Percentiles rank a stretch among this genome's conserved stretches.
Evolutionary conservation across 2,329 filamentous ascomycete species (phyloP).

Genomic region (Botrytis fragariae): DNA sequence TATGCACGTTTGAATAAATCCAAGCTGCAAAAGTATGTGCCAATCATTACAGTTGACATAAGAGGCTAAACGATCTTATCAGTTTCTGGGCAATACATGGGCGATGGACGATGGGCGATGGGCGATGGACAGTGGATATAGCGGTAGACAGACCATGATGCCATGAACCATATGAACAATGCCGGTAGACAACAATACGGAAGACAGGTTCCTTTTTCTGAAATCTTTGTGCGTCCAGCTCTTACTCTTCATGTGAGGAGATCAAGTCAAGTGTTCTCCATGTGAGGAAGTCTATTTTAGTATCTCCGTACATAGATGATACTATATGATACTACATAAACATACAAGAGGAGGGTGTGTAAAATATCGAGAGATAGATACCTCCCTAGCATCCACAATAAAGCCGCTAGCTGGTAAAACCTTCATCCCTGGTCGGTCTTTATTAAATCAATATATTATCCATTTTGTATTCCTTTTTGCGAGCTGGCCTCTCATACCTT

Average conservation of each 20-base stretch:
- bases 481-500: slow-evolving; percentile 5
- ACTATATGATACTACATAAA: not conserved
- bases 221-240: not conserved
- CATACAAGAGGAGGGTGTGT: not conserved
- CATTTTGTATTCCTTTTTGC: not conserved
- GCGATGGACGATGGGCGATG: not conserved
- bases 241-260: not conserved
- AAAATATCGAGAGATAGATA: not conserved
- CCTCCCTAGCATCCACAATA: not conserved
- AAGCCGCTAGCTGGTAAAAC: not conserved
- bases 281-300: slow-evolving; percentile 12
- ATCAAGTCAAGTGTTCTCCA: not conserved
- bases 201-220: not conserved
- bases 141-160: not conserved
- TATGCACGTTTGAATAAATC: not conserved
- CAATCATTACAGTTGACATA: not conserved
- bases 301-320: not conserved
- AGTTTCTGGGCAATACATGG: not conserved
- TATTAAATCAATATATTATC: not conserved
- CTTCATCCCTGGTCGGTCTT: not conserved
- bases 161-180: not conserved
- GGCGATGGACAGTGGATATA: not conserved
- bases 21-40: not conserved
- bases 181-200: not conserved
- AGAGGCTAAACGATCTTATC: slow-evolving; percentile 3